phyloP scores from a whole-genome alignment of 2,329 filamentous ascomycete genomes.

The Alternaria brassicicola region DNA sequence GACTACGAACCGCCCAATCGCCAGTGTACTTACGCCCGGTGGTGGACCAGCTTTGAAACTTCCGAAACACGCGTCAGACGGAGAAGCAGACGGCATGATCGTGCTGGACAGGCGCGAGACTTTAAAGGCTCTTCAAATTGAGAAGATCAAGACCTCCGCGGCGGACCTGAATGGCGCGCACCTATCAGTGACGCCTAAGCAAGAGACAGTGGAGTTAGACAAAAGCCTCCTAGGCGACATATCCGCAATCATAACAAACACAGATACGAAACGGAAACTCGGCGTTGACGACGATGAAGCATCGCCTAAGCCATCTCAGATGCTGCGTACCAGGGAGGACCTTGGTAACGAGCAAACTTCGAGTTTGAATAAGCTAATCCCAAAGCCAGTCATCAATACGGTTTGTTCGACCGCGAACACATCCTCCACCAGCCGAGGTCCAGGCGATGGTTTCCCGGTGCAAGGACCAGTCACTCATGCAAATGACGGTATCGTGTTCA shows the following conservation, averaged over 20 bases:
- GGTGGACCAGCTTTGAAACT: neutral
- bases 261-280: neutral
- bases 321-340: neutral
- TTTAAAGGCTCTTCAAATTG: neutral
- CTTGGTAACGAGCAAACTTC: neutral
- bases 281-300: fast-evolving
- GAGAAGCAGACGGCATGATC: neutral
- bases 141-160: neutral
- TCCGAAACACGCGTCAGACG: neutral
- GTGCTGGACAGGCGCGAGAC: neutral
- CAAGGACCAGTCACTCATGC: neutral
- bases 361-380: neutral
- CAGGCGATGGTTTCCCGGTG: neutral
- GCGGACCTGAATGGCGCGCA: neutral
- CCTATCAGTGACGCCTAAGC: too few species aligned
- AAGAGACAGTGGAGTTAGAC: neutral
- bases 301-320: neutral
- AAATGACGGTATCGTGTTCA: too few species aligned
- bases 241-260: neutral
- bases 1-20: fast-evolving
- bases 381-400: neutral
- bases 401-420: neutral
- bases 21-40: neutral
- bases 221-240: neutral
- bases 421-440: neutral